phyloP scores from a whole-genome alignment of 2,329 filamentous ascomycete species.

The Pseudocercospora eumusae region DNA sequence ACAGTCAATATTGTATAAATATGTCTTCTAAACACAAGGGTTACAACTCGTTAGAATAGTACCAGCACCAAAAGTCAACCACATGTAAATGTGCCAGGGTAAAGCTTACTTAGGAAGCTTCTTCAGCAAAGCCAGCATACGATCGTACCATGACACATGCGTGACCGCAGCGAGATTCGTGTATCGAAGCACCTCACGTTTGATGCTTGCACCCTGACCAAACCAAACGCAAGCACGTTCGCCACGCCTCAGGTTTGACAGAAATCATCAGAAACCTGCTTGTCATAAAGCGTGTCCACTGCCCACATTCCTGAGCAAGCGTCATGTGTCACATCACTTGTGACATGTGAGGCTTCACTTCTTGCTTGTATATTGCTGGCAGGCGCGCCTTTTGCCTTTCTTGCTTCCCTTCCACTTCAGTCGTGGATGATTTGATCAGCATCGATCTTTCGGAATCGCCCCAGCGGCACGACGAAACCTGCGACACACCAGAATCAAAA shows the following conservation, averaged over 20 bases:
- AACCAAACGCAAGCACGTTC: neutral
- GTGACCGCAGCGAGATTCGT: neutral
- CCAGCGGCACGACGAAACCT: neutral
- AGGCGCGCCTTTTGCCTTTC: neutral
- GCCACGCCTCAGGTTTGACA: neutral
- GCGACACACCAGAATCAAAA: neutral
- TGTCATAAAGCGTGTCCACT: neutral
- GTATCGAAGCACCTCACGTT: neutral
- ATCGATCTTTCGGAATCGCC: neutral
- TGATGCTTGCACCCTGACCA: neutral
- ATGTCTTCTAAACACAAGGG: neutral
- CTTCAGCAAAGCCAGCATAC: neutral
- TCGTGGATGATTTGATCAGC: neutral
- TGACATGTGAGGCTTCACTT: neutral
- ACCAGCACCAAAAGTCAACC: neutral
- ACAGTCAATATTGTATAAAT: too few relatives aligned
- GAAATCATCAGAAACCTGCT: neutral
- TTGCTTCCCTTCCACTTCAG: neutral
- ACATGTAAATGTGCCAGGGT: neutral
- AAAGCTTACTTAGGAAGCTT: neutral
- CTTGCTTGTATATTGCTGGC: neutral
- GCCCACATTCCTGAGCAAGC: neutral
- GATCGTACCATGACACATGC: constrained; percentile 4
- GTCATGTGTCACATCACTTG: constrained; percentile 1
- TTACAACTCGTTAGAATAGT: neutral